Evolutionary conservation across 1,284 basidiomycete genomes (phyloP).

Genomic region (Trichosporon sp.): DNA sequence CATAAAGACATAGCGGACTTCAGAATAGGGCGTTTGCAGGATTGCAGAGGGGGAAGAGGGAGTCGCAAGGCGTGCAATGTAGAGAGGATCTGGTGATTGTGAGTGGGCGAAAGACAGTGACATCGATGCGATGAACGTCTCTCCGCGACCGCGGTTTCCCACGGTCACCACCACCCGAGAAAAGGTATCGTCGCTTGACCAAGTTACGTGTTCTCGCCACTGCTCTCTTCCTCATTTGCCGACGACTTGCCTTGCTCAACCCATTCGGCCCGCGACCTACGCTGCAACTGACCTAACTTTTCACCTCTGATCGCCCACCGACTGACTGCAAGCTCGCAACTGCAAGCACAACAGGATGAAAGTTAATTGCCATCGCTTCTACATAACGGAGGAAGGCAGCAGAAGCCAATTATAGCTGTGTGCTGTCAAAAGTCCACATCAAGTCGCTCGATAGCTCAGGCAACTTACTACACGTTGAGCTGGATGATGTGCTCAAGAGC

Average conservation of each 20-base stretch:
- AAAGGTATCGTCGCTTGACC: too few relatives aligned
- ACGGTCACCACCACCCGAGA: too few relatives aligned
- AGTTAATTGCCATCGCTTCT: neutral
- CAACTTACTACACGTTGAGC: neutral
- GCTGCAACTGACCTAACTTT: too few relatives aligned
- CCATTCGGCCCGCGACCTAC: too few relatives aligned
- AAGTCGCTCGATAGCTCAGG: neutral
- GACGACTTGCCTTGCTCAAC: too few relatives aligned
- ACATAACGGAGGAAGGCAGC: neutral
- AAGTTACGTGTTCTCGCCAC: too few relatives aligned
- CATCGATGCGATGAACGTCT: too few relatives aligned
- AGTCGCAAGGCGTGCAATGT: neutral
- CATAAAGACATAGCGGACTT: slow-evolving; percentile 34
- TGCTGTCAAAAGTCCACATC: neutral
- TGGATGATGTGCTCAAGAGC: neutral
- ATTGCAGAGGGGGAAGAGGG: neutral
- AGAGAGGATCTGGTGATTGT: too few relatives aligned
- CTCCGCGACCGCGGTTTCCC: too few relatives aligned
- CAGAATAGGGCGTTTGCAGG: neutral
- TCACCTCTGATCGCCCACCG: too few relatives aligned
- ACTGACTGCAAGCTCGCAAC: neutral
- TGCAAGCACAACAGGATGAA: neutral
- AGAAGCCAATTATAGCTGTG: neutral
- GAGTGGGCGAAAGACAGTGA: too few relatives aligned
- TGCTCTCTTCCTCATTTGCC: too few relatives aligned